Conservation (phyloP, 2,329 filamentous ascomycete species). For the Incumbomyces lentus region DNA sequence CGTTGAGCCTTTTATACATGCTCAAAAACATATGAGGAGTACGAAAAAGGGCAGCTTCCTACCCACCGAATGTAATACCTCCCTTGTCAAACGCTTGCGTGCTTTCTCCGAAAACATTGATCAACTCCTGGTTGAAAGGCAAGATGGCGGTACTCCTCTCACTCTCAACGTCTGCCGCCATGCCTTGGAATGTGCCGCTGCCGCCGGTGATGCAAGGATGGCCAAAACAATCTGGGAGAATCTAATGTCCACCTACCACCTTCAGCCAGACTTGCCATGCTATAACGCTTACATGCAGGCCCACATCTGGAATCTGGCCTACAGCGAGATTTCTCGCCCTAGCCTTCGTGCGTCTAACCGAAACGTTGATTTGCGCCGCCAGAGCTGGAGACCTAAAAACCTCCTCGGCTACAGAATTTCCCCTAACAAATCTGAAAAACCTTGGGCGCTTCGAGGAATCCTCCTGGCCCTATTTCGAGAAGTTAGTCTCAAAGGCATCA, state of each 20-base stretch:
- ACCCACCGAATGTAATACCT: slow-evolving; percentile 30
- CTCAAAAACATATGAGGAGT: slow-evolving; percentile 42
- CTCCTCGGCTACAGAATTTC: slow-evolving; percentile 21
- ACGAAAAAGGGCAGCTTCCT: slow-evolving; percentile 25
- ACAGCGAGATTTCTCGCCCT: slow-evolving; percentile 29
- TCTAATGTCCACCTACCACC: slow-evolving; percentile 27
- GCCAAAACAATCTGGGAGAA: slow-evolving; percentile 39
- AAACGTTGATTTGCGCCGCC: slow-evolving; percentile 19
- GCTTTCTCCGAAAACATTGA: slow-evolving; percentile 31
- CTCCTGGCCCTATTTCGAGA: slow-evolving; percentile 35
- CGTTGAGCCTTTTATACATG: slow-evolving; percentile 35
- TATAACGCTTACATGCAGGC: slow-evolving; percentile 47
- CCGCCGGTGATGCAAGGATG: slow-evolving; percentile 35
- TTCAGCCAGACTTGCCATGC: slow-evolving; percentile 39
- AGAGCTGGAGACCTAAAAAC: slow-evolving; percentile 11
- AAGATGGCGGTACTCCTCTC: slow-evolving; percentile 27
- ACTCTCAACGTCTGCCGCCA: slow-evolving; percentile 41
- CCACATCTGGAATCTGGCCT: slow-evolving; percentile 36
- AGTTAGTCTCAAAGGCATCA: slow-evolving; percentile 35
- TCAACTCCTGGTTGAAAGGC: slow-evolving; percentile 30
- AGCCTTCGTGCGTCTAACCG: slow-evolving; percentile 26
- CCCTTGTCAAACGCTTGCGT: slow-evolving; percentile 10
- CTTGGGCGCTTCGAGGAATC: slow-evolving; percentile 26
- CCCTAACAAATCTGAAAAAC: slow-evolving; percentile 4
- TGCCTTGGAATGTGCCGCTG: slow-evolving; percentile 42